Conservation (phyloP, 768 basidiomycete species). For the Gelatoporia subvermispora region DNA sequence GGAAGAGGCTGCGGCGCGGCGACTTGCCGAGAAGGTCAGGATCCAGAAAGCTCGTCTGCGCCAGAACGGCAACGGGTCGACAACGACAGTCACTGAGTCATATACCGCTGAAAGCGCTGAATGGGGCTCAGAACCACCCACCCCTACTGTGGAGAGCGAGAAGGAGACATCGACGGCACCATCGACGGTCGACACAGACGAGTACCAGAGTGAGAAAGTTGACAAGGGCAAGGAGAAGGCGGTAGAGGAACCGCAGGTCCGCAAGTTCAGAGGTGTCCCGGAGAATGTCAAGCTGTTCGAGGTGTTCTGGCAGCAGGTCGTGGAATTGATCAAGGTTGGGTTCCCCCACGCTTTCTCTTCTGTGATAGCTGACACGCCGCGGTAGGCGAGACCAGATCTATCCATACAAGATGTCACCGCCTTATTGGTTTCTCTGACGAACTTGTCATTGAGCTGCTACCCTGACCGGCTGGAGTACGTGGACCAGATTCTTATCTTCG, state of each 20-base stretch:
- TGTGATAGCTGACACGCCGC: background rate
- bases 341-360: background rate
- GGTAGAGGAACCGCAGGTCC: slow-evolving; percentile 32
- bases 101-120: slow-evolving; percentile 14
- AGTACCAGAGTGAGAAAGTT: slow-evolving; percentile 24
- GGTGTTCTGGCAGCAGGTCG: slow-evolving; percentile 98
- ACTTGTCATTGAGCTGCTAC: slow-evolving; percentile 94
- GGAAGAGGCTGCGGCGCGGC: slow-evolving; percentile 87
- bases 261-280: slow-evolving; percentile 93
- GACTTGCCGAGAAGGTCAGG: slow-evolving; percentile 84
- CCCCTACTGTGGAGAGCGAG: slow-evolving; percentile 16
- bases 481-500: slow-evolving; percentile 90
- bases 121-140: slow-evolving; percentile 26
- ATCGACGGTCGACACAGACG: slow-evolving; percentile 11
- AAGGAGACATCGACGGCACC: slow-evolving; percentile 13
- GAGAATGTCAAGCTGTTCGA: slow-evolving; percentile 95
- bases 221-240: slow-evolving; percentile 63
- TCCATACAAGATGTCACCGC: slow-evolving; percentile 98
- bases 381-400: slow-evolving; percentile 90
- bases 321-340: slow-evolving; percentile 93
- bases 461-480: slow-evolving; percentile 97
- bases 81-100: slow-evolving; percentile 14
- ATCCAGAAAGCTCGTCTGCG: slow-evolving; percentile 60
- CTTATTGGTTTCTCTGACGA: slow-evolving; percentile 89
- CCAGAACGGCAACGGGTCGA: slow-evolving; percentile 34